Evolutionary conservation across 257 asterid species (phyloP), one percentile per base, ranked within the genome.

Genomic region (Lavandula angustifolia): DNA sequence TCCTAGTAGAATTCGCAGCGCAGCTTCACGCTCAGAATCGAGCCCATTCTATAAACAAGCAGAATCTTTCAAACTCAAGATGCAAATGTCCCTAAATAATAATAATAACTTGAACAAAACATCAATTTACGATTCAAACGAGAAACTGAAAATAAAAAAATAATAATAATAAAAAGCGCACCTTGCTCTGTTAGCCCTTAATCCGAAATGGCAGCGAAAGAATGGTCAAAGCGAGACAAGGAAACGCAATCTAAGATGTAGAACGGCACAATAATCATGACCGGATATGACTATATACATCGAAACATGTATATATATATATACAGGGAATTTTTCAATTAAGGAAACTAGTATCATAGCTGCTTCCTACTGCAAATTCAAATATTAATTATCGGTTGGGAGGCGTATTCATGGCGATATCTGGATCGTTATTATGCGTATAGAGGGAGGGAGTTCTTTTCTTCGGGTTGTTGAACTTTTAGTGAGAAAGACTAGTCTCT

Each of bases 131-230:
- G 11, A 67, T 17, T 18, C 32, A 55, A 54, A 31, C 18, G 17
- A 66, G 46, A 34, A 55, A 40, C 11, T 34, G 16, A 38, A 51
- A 52, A 22, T 2, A 37, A 5, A 4, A 6, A n/a, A n/a, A n/a
- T n/a, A n/a, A n/a, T n/a, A n/a, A n/a, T n/a, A n/a, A n/a, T 7
- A 4, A 4, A 2, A 4, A 4, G 3, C 7, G 2, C 1, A 13
- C 72, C 72, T 67, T 67, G 59, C 38, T 14, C 29, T 35, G 38
- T 55, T 55, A 40, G 16, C 7, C 72, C 35, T 67, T n/a, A 67
- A 46, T 38, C 58, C 16, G 31, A 17, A 48, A 10, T n/a, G 49
- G 6, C 54, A 43, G 47, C 62, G 13, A 33, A 14, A 6, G 64
- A 42, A 43, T 59, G 41, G 17, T 12, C 56, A 51, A 61, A 38